Conservation (phyloP, 2,329 filamentous ascomycete genomes). For the Cercospora sp. region DNA sequence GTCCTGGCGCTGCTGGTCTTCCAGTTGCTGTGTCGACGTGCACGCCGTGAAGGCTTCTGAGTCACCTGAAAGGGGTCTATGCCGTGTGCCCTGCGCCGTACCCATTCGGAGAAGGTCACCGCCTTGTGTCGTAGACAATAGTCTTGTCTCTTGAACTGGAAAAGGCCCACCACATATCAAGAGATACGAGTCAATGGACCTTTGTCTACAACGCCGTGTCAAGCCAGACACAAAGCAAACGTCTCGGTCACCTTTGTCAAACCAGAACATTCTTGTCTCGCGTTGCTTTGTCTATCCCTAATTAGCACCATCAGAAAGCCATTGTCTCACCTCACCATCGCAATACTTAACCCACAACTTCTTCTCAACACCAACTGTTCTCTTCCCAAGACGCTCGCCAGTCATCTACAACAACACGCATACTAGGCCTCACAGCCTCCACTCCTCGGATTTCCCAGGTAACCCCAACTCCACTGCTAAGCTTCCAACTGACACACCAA, state of each 20-base stretch:
- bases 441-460: background rate
- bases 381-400: background rate
- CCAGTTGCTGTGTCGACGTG: too few species aligned
- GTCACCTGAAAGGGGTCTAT: too few species aligned
- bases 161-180: too few species aligned
- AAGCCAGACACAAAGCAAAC: background rate
- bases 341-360: background rate
- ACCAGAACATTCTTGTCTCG: background rate
- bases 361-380: background rate
- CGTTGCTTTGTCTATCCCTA: background rate
- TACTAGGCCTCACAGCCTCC: background rate
- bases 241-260: background rate
- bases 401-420: background rate
- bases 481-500: background rate
- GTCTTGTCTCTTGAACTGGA: too few species aligned
- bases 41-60: too few species aligned
- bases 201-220: background rate
- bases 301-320: background rate
- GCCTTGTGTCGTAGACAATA: too few species aligned
- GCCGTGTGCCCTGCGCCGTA: too few species aligned
- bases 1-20: too few species aligned
- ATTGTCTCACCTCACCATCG: background rate
- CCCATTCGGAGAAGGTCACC: too few species aligned
- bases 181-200: too few species aligned
- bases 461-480: background rate